Evolutionary conservation across 257 asterid genomes (phyloP), one percentile per base, ranked within the genome.

Genomic region (Lavandula angustifolia): DNA sequence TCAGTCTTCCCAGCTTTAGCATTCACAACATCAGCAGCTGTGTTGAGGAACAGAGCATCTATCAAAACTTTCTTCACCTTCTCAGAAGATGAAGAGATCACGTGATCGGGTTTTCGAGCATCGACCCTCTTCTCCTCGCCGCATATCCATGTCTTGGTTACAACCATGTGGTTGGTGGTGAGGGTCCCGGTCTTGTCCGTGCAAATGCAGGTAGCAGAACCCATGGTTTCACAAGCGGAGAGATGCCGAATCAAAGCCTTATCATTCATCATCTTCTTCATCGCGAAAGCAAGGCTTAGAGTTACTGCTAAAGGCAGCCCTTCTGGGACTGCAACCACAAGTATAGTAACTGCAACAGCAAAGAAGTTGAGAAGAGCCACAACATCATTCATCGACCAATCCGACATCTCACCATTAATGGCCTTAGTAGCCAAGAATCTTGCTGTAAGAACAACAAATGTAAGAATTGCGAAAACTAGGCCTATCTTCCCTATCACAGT

Each of bases 301-400:
- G 95, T 87, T 50, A 89, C 96, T 40, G 96, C 96, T 54, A 89
- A 66, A 0, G 96, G 95, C 27, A 89, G 79, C 52, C 96, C 95
- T 74, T 89, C 96, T 4, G 96, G 95, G 6, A 89, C 96, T 2
- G 96, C 96, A 58, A 89, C 96, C 1, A 89, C 95, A 10, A 89
- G 80, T 62, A 89, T 86, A 10, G 96, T 87, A 31, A 89, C 95
- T 0, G 95, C 94, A 62, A 78, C 78, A 3, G 92, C 95, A 32
- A 87, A 87, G 81, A 77, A 87, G 46, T 89, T 79, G 49, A 89
- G 64, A 57, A 89, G 73, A 9, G 56, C 59, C 65, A 84, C 10
- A 0, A 68, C 91, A 55, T 89, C 95, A 1, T 9, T 13, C 1
- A 69, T 67, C 5, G 82, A 72, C 96, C 96, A 89, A 3, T 22